Percentiles rank a stretch among this genome's conserved stretches.
phyloP scores from a whole-genome alignment of 2,329 filamentous ascomycete species.

The Colletotrichum echinochloae region DNA sequence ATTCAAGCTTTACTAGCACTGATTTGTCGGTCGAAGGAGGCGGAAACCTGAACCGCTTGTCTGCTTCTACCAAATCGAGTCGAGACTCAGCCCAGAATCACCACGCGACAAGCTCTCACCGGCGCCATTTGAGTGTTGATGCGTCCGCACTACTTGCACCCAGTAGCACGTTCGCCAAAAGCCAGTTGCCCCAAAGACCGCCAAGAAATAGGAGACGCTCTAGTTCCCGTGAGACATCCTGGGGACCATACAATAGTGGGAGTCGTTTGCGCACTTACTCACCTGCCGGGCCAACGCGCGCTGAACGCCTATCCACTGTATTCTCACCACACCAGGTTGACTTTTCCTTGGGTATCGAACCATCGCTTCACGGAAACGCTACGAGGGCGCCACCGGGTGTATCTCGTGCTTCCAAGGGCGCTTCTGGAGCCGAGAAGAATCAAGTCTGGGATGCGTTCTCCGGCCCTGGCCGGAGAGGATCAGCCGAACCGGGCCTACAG shows the following conservation, averaged over 20 bases:
- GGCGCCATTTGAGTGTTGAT: conserved; percentile 25
- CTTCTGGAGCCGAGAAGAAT: not conserved
- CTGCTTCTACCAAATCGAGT: conserved; percentile 60
- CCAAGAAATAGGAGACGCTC: conserved; percentile 14
- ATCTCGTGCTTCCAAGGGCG: conserved; percentile 1
- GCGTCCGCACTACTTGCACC: not conserved
- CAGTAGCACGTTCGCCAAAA: not conserved
- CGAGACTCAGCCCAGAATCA: conserved; percentile 41
- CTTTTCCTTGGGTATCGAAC: not conserved
- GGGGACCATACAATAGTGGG: not conserved
- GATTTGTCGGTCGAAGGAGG: conserved; percentile 53
- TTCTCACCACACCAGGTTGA: conserved; percentile 5
- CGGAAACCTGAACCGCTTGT: conserved; percentile 63
- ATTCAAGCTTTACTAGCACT: conserved; percentile 53
- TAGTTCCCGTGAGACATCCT: conserved; percentile 26
- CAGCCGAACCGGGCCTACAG: conserved; percentile 25
- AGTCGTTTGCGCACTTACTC: conserved; percentile 11
- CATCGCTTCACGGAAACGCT: not conserved
- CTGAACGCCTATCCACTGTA: not conserved
- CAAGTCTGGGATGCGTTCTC: conserved; percentile 36
- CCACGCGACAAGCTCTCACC: conserved; percentile 2
- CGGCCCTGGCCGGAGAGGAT: conserved; percentile 26
- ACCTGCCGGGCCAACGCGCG: conserved; percentile 2
- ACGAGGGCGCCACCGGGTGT: not conserved
- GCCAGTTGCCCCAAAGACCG: conserved; percentile 3